phyloP scores from a whole-genome alignment of 2,329 filamentous ascomycete species.

The Sporothrix phasma region DNA sequence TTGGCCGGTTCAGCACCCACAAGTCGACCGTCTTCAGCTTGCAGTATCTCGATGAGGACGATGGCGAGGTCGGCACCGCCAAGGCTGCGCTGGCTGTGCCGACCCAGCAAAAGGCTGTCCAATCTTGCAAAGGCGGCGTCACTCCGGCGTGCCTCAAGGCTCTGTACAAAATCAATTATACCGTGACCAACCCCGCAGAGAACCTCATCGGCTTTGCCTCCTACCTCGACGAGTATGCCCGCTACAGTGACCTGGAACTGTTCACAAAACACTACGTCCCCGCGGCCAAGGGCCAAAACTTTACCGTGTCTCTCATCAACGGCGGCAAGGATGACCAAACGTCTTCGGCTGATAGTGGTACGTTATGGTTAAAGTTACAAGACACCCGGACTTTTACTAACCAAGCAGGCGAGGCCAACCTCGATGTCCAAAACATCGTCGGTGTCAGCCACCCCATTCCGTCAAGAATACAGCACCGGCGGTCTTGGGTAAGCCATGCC shows the following conservation, averaged over 20 bases:
- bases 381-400: constrained; percentile 8
- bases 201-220: constrained; percentile 31
- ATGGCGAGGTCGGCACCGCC: constrained; percentile 14
- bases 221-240: constrained; percentile 40
- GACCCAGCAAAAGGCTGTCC: neutral
- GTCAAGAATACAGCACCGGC: constrained; percentile 50
- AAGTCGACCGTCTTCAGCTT: constrained; percentile 31
- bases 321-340: constrained; percentile 42
- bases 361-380: too few species aligned
- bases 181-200: constrained; percentile 17
- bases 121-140: constrained; percentile 31
- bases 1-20: constrained; percentile 40
- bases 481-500: constrained; percentile 28
- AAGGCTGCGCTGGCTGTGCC: neutral
- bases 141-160: constrained; percentile 39
- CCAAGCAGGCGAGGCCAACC: constrained; percentile 44
- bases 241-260: constrained; percentile 37
- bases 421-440: constrained; percentile 53
- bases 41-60: constrained; percentile 21
- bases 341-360: constrained; percentile 26
- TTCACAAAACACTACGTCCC: constrained; percentile 45
- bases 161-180: constrained; percentile 39
- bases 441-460: constrained; percentile 44
- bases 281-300: constrained; percentile 40
- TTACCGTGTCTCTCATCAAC: constrained; percentile 47